Conservation (phyloP, 257 asterid genomes). For the Nicotiana knightiana region DNA sequence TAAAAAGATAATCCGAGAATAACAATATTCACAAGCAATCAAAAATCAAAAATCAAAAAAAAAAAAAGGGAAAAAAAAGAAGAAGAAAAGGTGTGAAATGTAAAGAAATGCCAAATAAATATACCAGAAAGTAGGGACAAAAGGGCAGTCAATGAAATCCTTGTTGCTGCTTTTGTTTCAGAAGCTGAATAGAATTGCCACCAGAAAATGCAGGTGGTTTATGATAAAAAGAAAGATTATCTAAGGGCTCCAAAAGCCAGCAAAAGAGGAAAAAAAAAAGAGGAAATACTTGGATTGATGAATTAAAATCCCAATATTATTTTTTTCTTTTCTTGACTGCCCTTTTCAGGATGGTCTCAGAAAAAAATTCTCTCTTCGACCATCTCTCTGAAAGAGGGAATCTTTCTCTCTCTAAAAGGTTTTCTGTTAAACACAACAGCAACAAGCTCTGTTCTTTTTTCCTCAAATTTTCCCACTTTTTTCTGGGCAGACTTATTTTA, state of each 20-base stretch:
- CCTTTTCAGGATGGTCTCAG: slow-evolving; percentile 87
- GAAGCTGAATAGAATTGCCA: neutral
- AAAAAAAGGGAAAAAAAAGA: slow-evolving; percentile 18
- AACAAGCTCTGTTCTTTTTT: slow-evolving; percentile 3
- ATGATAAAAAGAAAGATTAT: neutral
- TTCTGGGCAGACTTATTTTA: neutral
- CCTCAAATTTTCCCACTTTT: slow-evolving; percentile 3
- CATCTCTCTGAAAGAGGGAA: slow-evolving; percentile 70
- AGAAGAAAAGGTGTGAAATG: slow-evolving; percentile 18
- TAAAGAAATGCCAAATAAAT: slow-evolving; percentile 11
- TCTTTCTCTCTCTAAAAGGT: slow-evolving; percentile 33
- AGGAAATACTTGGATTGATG: neutral
- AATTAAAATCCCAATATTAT: neutral
- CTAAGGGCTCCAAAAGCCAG: neutral
- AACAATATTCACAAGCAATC: slow-evolving; percentile 31
- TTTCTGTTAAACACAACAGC: slow-evolving; percentile 31
- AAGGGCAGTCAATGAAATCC: slow-evolving; percentile 32
- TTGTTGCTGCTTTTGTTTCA: slow-evolving; percentile 10
- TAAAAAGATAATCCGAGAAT: slow-evolving; percentile 24
- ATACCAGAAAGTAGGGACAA: slow-evolving; percentile 28
- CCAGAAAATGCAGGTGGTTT: slow-evolving; percentile 7
- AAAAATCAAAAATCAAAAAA: neutral
- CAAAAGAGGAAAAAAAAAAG: neutral
- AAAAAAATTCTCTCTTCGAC: slow-evolving; percentile 71
- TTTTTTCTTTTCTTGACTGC: slow-evolving; percentile 37